Conservation (phyloP, 2,329 filamentous ascomycete genomes). For the Aspergillus floridensis region DNA sequence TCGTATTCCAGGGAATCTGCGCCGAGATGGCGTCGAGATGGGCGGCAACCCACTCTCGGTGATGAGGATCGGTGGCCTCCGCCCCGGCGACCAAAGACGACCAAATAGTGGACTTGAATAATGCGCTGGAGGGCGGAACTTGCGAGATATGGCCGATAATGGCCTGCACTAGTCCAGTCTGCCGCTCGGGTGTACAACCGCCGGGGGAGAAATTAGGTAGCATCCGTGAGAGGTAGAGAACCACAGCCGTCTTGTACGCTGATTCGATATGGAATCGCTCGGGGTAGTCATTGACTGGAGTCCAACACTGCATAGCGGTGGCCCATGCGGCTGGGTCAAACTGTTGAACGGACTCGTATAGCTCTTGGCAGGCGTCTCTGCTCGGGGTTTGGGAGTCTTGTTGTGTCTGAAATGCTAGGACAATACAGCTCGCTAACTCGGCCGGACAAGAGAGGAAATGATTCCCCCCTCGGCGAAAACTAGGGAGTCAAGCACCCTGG, state of each 20-base stretch:
- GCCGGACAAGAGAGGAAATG: no score
- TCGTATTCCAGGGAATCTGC: no score
- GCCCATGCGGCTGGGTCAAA: slow-evolving; percentile 7
- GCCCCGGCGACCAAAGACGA: slow-evolving; percentile 9
- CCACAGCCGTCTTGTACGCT: slow-evolving; percentile 3
- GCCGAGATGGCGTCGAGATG: no score
- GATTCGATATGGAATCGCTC: not conserved
- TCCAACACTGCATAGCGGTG: not conserved
- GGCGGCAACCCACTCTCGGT: not conserved
- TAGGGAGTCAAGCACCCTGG: not conserved
- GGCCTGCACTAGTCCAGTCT: not conserved
- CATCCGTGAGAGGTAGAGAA: slow-evolving; percentile 2
- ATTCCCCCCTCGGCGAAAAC: not conserved
- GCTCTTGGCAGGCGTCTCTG: not conserved
- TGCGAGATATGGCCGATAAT: not conserved
- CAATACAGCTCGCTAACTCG: no score
- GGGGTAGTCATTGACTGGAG: not conserved
- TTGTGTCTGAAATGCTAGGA: no score
- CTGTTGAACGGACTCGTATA: not conserved
- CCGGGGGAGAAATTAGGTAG: not conserved
- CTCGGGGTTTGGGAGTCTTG: no score
- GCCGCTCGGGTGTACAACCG: not conserved
- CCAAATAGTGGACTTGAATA: slow-evolving; percentile 11
- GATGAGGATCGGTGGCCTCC: not conserved
- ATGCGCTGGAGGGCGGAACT: not conserved